Evolutionary conservation across 345 rosid genomes (phyloP).

Genomic region (Hibiscus syriacus): DNA sequence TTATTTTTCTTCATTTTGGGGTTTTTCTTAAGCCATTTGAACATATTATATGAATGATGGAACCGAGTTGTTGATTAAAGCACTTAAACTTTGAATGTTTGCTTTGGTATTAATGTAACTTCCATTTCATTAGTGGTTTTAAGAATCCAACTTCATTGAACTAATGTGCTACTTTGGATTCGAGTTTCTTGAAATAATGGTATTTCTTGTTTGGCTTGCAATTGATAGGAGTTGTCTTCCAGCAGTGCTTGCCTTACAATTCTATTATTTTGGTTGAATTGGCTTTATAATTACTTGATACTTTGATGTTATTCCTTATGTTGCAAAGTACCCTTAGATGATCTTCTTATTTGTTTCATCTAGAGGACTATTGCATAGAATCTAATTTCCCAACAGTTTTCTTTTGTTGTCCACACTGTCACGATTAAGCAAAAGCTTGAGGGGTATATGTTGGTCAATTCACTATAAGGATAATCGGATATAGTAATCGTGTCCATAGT

Average conservation of each 20-base stretch:
- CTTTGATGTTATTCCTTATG: neutral
- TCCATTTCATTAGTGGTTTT: neutral
- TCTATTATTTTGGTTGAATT: neutral
- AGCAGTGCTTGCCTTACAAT: neutral
- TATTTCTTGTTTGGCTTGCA: neutral
- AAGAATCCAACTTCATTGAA: neutral
- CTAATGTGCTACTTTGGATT: neutral
- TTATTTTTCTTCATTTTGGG: neutral
- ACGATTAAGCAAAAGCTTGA: neutral
- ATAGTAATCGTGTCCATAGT: neutral
- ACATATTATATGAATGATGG: neutral
- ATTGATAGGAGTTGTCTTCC: neutral
- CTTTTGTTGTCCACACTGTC: neutral
- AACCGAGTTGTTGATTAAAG: neutral
- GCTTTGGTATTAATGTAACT: neutral
- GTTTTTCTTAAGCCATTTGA: neutral
- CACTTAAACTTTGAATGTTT: neutral
- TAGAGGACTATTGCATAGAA: neutral
- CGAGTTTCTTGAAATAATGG: neutral
- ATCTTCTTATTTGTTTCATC: neutral
- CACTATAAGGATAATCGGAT: neutral
- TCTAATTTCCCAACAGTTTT: neutral
- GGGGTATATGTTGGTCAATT: neutral
- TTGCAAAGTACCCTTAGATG: neutral
- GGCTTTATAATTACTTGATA: neutral